A percentile compares a stretch with the other conserved stretches of the same genome.
Evolutionary conservation across 257 asterid genomes (phyloP).

Genomic region (Nicotiana noctiflora): DNA sequence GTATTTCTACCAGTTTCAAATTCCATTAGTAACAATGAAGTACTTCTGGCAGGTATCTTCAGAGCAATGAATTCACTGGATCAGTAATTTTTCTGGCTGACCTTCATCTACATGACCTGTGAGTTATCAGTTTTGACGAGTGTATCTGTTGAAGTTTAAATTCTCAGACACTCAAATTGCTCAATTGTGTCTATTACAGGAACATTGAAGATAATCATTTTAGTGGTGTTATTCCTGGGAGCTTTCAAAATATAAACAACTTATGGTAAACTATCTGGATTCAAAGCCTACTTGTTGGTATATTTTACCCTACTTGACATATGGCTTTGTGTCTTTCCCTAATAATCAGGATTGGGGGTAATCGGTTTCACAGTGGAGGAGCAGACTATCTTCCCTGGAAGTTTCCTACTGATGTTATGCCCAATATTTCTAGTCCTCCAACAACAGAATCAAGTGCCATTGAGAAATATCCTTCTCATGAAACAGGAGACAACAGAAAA

Average conservation of each 20-base stretch:
- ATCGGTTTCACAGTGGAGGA: conserved; percentile 40
- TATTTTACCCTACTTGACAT: conserved; percentile 1
- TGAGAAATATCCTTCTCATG: conserved; percentile 42
- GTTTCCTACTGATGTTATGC: conserved; percentile 49
- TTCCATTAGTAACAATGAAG: conserved; percentile 3
- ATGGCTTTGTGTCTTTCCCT: neutral
- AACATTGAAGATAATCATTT: conserved; percentile 86
- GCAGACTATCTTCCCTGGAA: conserved; percentile 71
- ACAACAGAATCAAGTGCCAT: conserved; percentile 52
- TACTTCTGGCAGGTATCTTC: conserved; percentile 57
- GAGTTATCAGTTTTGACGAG: conserved; percentile 20
- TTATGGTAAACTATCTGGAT: conserved; percentile 43
- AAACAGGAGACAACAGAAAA: conserved; percentile 19
- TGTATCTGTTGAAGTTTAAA: neutral
- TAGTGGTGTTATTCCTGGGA: conserved; percentile 86
- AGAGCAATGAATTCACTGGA: conserved; percentile 74
- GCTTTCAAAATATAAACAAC: conserved; percentile 57
- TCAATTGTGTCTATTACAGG: conserved; percentile 38
- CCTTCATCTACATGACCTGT: conserved; percentile 67
- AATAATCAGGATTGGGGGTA: conserved; percentile 69
- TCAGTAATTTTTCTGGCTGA: conserved; percentile 67
- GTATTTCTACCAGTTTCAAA: neutral
- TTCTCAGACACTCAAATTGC: neutral
- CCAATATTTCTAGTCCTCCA: conserved; percentile 56
- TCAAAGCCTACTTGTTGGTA: neutral